A percentile compares a stretch with the other conserved stretches of the same genome.
Conservation (phyloP, 1,284 basidiomycete genomes). For the Flammula alnicola region DNA sequence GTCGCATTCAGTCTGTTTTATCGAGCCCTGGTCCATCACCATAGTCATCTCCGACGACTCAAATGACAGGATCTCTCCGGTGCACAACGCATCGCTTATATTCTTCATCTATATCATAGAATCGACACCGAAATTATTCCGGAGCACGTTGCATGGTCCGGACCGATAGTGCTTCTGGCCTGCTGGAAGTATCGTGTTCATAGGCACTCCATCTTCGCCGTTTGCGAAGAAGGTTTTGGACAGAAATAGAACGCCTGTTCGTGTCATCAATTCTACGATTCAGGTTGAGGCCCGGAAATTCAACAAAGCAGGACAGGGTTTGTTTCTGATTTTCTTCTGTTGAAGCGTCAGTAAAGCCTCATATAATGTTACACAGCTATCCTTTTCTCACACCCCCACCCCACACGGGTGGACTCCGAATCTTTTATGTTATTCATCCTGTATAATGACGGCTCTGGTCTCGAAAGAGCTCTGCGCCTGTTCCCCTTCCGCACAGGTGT, state of each 20-base stretch:
- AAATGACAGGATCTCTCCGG: conserved; percentile 43
- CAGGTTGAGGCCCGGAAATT: conserved; percentile 31
- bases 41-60: conserved; percentile 56
- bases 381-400: conserved; percentile 74
- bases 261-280: conserved; percentile 26
- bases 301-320: conserved; percentile 36
- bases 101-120: conserved; percentile 70
- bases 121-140: conserved; percentile 66
- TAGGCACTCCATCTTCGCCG: conserved; percentile 45
- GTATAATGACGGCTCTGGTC: conserved; percentile 55
- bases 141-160: conserved; percentile 44
- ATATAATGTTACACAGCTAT: conserved; percentile 44
- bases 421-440: conserved; percentile 62
- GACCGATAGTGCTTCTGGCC: conserved; percentile 28
- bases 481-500: conserved; percentile 84
- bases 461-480: conserved; percentile 70
- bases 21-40: conserved; percentile 53
- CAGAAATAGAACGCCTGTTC: conserved; percentile 35
- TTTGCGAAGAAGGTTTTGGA: conserved; percentile 32
- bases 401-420: conserved; percentile 37
- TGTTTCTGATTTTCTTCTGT: conserved; percentile 9
- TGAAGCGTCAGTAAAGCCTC: not conserved
- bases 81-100: conserved; percentile 70
- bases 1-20: conserved; percentile 69
- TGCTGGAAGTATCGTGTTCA: conserved; percentile 61